These are phyloP conservation scores for Monosporozyma siamensis DNA, from an alignment of 805 yeast genomes.

Conservation along the genomic window DNA sequence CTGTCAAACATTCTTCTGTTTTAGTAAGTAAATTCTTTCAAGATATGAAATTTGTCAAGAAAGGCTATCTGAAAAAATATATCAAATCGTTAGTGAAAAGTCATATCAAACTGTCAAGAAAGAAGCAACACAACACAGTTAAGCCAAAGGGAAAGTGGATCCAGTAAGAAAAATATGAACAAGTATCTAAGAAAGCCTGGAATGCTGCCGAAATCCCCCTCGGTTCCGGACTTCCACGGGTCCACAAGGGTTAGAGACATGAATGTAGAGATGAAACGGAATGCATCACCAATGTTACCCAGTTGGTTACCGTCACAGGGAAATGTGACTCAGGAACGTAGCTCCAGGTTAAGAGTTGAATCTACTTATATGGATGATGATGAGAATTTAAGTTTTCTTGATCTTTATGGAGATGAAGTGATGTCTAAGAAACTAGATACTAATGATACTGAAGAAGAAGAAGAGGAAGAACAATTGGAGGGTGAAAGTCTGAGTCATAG, in stretches of 20 bases:
- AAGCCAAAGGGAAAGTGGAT: too few relatives aligned
- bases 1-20: too few relatives aligned
- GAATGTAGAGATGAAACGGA: neutral
- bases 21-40: too few relatives aligned
- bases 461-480: constrained; percentile 7
- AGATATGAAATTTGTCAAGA: too few relatives aligned
- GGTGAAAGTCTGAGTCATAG: constrained; percentile 4
- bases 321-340: neutral
- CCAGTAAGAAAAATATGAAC: neutral
- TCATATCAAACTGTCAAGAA: too few relatives aligned
- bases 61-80: too few relatives aligned
- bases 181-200: neutral
- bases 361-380: constrained; percentile 10
- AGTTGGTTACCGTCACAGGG: neutral
- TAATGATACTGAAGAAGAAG: constrained; percentile 3
- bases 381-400: constrained; percentile 31
- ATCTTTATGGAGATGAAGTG: constrained; percentile 29
- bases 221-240: constrained; percentile 17
- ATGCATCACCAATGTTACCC: constrained; percentile 1
- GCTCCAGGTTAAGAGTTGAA: neutral
- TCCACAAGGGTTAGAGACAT: neutral
- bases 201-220: constrained; percentile 13
- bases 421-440: neutral
- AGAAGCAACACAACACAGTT: too few relatives aligned
- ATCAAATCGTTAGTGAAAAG: too few relatives aligned